Evolutionary conservation across 2,329 filamentous ascomycete species (phyloP).

Genomic region (Rhynchosporium secalis): DNA sequence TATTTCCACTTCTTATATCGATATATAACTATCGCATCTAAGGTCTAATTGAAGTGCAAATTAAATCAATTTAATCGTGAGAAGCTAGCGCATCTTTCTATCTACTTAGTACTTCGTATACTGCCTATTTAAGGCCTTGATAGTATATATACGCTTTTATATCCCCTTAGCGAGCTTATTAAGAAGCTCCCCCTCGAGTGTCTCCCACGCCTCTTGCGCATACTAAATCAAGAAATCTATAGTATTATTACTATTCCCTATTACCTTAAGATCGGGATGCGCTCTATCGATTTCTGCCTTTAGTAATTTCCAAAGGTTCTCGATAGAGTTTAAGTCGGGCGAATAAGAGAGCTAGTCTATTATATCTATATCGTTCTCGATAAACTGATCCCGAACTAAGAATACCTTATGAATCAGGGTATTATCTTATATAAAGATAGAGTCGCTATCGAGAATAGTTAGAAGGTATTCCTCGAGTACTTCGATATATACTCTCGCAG

Average conservation of each 20-base stretch:
- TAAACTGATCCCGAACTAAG: too few species aligned
- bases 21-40: neutral
- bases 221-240: neutral
- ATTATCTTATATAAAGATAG: too few species aligned
- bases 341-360: too few species aligned
- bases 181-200: too few species aligned
- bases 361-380: too few species aligned
- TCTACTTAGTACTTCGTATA: neutral
- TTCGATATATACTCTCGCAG: neutral
- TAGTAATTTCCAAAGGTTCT: neutral
- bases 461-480: neutral
- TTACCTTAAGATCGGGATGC: neutral
- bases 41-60: neutral
- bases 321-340: neutral
- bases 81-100: neutral
- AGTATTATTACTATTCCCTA: neutral
- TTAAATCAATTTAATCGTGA: neutral
- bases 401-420: too few species aligned
- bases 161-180: neutral
- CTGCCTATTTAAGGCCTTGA: neutral
- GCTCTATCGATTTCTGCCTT: neutral
- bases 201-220: neutral
- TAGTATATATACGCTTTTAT: neutral
- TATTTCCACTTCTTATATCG: neutral
- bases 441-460: neutral